Base-by-base conservation (phyloP, 495 filamentous ascomycete species). In the Lineolata rhizophorae region DNA sequence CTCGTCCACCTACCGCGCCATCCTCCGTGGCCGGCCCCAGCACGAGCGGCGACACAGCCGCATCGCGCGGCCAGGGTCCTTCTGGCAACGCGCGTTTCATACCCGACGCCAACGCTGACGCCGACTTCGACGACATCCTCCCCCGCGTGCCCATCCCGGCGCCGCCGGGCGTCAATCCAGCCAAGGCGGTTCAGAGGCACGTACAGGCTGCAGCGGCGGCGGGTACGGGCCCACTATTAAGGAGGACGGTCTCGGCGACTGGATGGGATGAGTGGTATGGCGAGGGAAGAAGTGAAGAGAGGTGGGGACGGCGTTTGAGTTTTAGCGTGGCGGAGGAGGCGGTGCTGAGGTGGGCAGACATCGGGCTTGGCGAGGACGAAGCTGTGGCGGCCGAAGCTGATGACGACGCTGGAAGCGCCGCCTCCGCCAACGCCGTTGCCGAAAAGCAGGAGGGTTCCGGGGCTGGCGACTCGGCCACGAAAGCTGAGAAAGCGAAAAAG, bases 261-360 rank as follows among this genome's bases (percentile, higher is more conserved):
- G 6, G 22, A 25, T n/a, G 22, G 6, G 22, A 6, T n/a, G 6
- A 6, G 6, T 25, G 6, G 6, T 25, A n/a, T n/a, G n/a, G 22
- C 52, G 34, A 32, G 35, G 16, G 37, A 50, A 41, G 59, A 9
- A 57, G 65, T 33, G 65, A 76, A 27, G 58, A 60, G 11, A 63
- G 63, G 34, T 90, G 70, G 64, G 69, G 83, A 0, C 68, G 82
- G 3, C 76, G 82, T 31, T 57, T 95, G 35, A 91, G 81, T 3
- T 95, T 95, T 47, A 77, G 74, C 39, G 62, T 70, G 26, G 84
- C 83, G n/a, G 80, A 90, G 50, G 81, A 91, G 37, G 82, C 74
- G 19, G 52, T 92, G 2, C 59, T 91, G n/a, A 54, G 48, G 15
- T 87, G 80, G 76, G 50, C n/a, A n/a, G n/a, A n/a, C n/a, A n/a